Conservation (phyloP, 31 red algal genomes). For the Odonthalia washingtoniensis region DNA sequence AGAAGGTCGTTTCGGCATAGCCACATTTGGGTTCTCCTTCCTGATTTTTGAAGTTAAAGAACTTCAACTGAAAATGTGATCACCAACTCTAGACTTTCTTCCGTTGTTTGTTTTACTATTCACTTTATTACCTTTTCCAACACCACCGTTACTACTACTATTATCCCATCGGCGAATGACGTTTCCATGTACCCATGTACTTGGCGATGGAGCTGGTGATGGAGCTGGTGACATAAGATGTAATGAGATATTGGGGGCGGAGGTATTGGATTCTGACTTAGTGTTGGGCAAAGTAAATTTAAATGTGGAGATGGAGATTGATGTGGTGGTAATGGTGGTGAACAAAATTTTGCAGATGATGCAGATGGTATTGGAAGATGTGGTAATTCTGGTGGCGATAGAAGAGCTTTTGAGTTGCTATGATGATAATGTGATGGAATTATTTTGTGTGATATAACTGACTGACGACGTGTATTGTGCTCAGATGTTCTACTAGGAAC, state of each 20-base stretch:
- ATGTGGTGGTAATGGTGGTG: not conserved
- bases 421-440: not conserved
- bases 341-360: not conserved
- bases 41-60: conserved; percentile 50
- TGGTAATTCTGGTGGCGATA: no score
- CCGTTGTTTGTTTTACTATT: conserved; percentile 40
- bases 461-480: not conserved
- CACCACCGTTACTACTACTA: not conserved
- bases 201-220: not conserved
- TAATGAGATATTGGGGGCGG: not conserved
- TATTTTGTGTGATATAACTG: not conserved
- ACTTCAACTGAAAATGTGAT: conserved; percentile 67
- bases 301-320: not conserved
- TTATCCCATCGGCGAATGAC: conserved; percentile 84
- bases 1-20: conserved; percentile 27
- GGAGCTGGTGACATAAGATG: not conserved
- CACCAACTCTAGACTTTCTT: conserved; percentile 48
- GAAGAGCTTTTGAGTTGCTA: not conserved
- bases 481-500: not conserved
- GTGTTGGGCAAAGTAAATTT: not conserved
- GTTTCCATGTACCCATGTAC: conserved; percentile 57
- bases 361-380: not conserved
- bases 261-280: no score
- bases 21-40: conserved; percentile 25
- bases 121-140: conserved; percentile 38